Base-by-base conservation (phyloP, 805 yeast species). In the Wickerhamiella hasegawae region DNA sequence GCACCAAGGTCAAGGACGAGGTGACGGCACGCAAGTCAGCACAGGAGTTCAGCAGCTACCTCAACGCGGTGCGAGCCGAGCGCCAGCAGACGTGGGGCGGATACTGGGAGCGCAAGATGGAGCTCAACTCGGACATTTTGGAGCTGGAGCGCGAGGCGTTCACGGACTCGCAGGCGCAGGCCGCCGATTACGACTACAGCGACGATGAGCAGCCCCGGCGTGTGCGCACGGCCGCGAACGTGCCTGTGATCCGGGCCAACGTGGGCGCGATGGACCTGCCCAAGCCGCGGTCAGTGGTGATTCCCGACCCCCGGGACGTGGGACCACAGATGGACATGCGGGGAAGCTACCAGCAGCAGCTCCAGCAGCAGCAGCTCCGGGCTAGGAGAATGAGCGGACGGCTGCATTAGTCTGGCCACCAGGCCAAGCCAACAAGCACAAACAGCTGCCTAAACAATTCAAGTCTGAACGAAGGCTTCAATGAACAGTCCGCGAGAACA, bases 21-120 rank as follows among this genome's bases (percentile, higher is more conserved):
- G 28, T 36, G 23, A 46, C 51, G 10, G 47, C 52, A 18, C 48
- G 46, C 34, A 26, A 30, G 16, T 41, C 49, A 3, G 50, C 46
- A n/a, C 23, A 37, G 12, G 44, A 46, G 37, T 45, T 42, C 40
- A 38, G 44, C 18, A 11, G 33, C 33, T 52, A 43, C 31, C 33
- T 58, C 15, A 46, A 45, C 21, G 28, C 18, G n/a, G 47, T 45
- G 38, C 50, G 62, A n/a, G 26, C 32, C n/a, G 34, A 35, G 28
- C 48, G 63, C 18, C 34, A 40, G 15, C 35, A 39, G 30, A 39
- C 43, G 37, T 59, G 62, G 62, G 37, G 43, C 18, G 37, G 40
- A 21, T 58, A 46, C 44, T 59, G 63, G 63, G 32, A 33, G 24
- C 37, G 43, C 40, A 35, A 49, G 20, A 35, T 37, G 25, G 40